Evolutionary conservation across 2,329 filamentous ascomycete species (phyloP).

Genomic region (Amphichorda felina): DNA sequence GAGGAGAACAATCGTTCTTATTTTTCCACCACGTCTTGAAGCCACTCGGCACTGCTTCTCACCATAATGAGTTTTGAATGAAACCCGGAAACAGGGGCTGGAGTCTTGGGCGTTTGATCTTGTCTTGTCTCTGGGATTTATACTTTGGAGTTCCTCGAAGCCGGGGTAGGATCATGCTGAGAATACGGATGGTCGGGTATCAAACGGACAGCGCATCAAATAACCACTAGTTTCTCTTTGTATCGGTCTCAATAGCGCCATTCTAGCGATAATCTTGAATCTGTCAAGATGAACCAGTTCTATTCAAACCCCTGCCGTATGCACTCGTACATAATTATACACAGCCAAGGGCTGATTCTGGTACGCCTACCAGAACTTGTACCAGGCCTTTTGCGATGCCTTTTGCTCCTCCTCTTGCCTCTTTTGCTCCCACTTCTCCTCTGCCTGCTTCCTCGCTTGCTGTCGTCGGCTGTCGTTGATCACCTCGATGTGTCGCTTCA

Average conservation of each 20-base stretch:
- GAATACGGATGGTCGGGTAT: too few species aligned
- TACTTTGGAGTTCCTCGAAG: too few species aligned
- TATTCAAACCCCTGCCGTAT: background rate
- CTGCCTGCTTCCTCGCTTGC: slow-evolving; percentile 30
- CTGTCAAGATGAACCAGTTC: too few species aligned
- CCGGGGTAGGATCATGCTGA: too few species aligned
- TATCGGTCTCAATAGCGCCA: too few species aligned
- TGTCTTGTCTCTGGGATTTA: too few species aligned
- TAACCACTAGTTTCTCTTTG: too few species aligned
- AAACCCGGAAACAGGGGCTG: slow-evolving; percentile 6
- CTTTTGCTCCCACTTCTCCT: slow-evolving; percentile 23
- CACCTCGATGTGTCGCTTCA: slow-evolving; percentile 73
- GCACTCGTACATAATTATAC: background rate
- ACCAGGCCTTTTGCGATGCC: slow-evolving; percentile 33
- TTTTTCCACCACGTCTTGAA: background rate
- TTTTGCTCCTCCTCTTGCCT: slow-evolving; percentile 18
- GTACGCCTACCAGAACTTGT: slow-evolving; percentile 45
- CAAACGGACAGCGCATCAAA: too few species aligned
- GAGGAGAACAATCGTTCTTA: slow-evolving; percentile 10
- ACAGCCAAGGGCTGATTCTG: background rate
- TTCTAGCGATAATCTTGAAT: too few species aligned
- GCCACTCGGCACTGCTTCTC: too few species aligned
- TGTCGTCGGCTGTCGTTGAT: slow-evolving; percentile 37
- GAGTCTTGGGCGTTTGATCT: too few species aligned
- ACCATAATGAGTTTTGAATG: too few species aligned